phyloP scores from a whole-genome alignment of 2,329 filamentous ascomycete species.

The Alternaria atra region DNA sequence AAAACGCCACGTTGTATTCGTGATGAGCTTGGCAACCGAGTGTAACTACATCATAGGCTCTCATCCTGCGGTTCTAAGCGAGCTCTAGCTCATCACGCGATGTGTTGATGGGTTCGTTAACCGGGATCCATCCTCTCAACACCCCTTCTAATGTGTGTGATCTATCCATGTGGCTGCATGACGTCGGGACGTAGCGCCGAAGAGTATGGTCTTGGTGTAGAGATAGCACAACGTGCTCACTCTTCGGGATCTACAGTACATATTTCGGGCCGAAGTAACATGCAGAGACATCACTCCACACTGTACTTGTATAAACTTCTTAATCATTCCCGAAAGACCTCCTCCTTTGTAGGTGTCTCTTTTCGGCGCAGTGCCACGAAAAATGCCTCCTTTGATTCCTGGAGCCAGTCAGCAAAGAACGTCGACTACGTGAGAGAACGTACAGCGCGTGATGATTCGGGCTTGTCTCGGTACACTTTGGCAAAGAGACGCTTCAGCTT shows the following conservation, averaged over 20 bases:
- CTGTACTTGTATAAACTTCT: neutral
- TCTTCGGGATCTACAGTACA: neutral
- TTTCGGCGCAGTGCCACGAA: constrained; percentile 83
- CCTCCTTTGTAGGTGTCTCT: constrained; percentile 56
- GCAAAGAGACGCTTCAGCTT: constrained; percentile 79
- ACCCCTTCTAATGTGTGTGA: constrained; percentile 18
- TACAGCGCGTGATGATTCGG: constrained; percentile 87
- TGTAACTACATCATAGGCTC: constrained; percentile 25
- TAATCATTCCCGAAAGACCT: constrained; percentile 53
- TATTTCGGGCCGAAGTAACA: constrained; percentile 12
- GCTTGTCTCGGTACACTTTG: constrained; percentile 87
- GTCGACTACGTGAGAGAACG: neutral
- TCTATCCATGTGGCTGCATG: constrained; percentile 30
- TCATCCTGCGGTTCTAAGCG: constrained; percentile 24
- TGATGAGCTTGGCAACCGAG: constrained; percentile 17
- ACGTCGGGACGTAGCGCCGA: neutral
- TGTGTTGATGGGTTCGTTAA: constrained; percentile 14
- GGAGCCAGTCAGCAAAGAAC: constrained; percentile 17
- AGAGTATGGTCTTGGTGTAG: neutral
- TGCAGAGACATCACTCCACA: neutral
- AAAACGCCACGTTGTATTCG: constrained; percentile 5
- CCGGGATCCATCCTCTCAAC: constrained; percentile 20
- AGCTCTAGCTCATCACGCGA: constrained; percentile 25
- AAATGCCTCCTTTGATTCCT: constrained; percentile 87
- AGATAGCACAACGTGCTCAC: neutral